Conservation (phyloP, 2,329 filamentous ascomycete genomes). For the Fusarium gaditjirri region DNA sequence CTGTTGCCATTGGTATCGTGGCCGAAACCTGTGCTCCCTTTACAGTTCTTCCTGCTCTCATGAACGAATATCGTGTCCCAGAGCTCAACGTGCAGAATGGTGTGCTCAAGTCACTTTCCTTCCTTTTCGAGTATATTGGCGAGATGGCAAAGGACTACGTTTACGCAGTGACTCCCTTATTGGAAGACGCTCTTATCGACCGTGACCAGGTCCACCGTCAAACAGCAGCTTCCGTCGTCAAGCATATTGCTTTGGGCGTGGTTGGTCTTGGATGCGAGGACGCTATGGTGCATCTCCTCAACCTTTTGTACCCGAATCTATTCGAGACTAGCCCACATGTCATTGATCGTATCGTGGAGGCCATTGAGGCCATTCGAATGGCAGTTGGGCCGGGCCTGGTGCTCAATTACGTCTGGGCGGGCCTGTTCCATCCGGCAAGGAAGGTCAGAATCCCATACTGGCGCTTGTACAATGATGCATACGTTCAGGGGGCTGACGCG, state of each 20-base stretch:
- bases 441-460: constrained; percentile 97
- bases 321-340: constrained; percentile 99
- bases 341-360: constrained; percentile 97
- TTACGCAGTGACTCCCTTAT: constrained; percentile 93
- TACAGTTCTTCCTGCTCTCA: constrained; percentile 95
- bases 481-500: constrained; percentile 90
- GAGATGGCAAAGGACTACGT: constrained; percentile 99
- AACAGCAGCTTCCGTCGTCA: constrained; percentile 95
- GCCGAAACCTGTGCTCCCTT: constrained; percentile 98
- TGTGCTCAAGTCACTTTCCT: constrained; percentile 95
- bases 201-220: constrained; percentile 98
- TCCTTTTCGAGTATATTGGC: constrained; percentile 98
- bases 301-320: constrained; percentile 94
- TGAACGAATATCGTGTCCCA: constrained; percentile 99
- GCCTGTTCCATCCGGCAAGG: constrained; percentile 93
- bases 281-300: constrained; percentile 97
- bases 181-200: constrained; percentile 97
- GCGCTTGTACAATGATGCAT: constrained; percentile 96
- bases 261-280: constrained; percentile 97
- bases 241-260: constrained; percentile 97
- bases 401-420: constrained; percentile 98
- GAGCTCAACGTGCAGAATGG: constrained; percentile 99
- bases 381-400: constrained; percentile 91
- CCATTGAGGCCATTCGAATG: constrained; percentile 94
- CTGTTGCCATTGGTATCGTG: constrained; percentile 97